Conservation (phyloP, 1,139 yeast species). For the Yamadazyma trypodendri region DNA sequence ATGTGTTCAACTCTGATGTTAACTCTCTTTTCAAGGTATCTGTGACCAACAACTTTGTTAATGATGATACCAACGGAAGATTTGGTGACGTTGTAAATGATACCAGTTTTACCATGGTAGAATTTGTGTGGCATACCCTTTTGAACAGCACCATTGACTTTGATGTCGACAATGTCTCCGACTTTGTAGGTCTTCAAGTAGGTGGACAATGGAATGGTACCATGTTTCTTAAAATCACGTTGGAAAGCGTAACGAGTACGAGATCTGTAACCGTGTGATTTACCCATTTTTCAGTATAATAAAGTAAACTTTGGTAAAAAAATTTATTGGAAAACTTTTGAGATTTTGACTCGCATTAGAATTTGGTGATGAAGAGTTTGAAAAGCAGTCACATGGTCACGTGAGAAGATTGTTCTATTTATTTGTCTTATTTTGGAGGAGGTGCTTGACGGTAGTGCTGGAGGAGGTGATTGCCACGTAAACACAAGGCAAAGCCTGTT, state of each 20-base stretch:
- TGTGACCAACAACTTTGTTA: conserved; percentile 98
- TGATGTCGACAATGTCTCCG: conserved; percentile 99
- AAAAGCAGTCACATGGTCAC: conserved; percentile 11
- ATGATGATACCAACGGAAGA: conserved; percentile 96
- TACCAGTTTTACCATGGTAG: conserved; percentile 99
- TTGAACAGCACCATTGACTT: conserved; percentile 98
- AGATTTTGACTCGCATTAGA: conserved; percentile 3
- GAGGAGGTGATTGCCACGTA: too few species aligned
- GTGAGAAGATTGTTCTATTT: too few species aligned
- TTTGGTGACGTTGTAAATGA: conserved; percentile 97
- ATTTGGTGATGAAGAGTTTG: conserved; percentile 4
- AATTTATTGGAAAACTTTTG: conserved; percentile 6
- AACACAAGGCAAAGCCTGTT: too few species aligned
- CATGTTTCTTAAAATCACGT: conserved; percentile 99
- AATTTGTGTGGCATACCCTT: conserved; percentile 99
- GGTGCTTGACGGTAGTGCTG: too few species aligned
- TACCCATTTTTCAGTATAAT: conserved; percentile 12
- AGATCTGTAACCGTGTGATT: conserved; percentile 95
- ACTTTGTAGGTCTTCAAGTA: conserved; percentile 98
- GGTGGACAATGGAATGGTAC: conserved; percentile 90
- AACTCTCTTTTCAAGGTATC: conserved; percentile 98
- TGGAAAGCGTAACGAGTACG: conserved; percentile 99
- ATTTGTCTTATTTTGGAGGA: too few species aligned
- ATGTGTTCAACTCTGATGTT: conserved; percentile 98
- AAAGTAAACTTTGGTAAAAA: conserved; percentile 7